Base-by-base conservation (phyloP, 768 basidiomycete species). In the Sistotremastrum niveocremeum region DNA sequence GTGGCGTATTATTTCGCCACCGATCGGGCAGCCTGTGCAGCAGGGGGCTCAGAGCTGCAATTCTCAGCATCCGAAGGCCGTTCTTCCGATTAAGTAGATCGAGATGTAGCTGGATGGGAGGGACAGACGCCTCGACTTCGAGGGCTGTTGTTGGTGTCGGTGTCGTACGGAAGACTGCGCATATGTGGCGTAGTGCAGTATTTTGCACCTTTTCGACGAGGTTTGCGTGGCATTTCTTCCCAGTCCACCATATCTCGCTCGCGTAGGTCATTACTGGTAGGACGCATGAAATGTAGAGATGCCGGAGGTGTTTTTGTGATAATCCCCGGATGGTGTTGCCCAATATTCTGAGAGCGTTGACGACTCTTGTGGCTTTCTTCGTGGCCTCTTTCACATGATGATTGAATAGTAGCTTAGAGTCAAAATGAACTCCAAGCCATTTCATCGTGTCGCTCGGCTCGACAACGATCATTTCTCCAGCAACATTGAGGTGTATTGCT, bases 361-460 rank as follows among this genome's bases (percentile, higher is more conserved):
- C 55, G 3, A 60, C 55, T 7, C 51, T 56, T 6, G 41, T 49
- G 0, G 62, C 67, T 7, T 52, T 43, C 3, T 50, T 56, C 0
- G 60, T 48, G 6, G 59, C 44, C 0, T 49, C 48, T 6, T 57
- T 52, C 4, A 60, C 54, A 37, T 68, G 67, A 7, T 58, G 46
- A n/a, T 57, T 51, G 52, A 68, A 69, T 0, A 29, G 37, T 0
- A 69, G 61, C 41, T 60, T 56, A 1, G 54, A 34, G 53, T 67
- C 65, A 7, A 66, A 56, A 50, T 51, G 49, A 0, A 67, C 52
- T 0, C 64, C 66, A 0, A 68, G 63, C 62, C 66, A 67, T 9
- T 53, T 48, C 0, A 62, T 44, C 20, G 20, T 20, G 7, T 30
- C 10, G 10, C 31, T 30, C 31, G 40, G 12, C 31, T 20, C 31